A percentile compares a stretch with the other conserved stretches of the same genome.
These are phyloP conservation scores for Yarrowia divulgata DNA, from an alignment of 805 yeast species.

Conservation along the genomic window DNA sequence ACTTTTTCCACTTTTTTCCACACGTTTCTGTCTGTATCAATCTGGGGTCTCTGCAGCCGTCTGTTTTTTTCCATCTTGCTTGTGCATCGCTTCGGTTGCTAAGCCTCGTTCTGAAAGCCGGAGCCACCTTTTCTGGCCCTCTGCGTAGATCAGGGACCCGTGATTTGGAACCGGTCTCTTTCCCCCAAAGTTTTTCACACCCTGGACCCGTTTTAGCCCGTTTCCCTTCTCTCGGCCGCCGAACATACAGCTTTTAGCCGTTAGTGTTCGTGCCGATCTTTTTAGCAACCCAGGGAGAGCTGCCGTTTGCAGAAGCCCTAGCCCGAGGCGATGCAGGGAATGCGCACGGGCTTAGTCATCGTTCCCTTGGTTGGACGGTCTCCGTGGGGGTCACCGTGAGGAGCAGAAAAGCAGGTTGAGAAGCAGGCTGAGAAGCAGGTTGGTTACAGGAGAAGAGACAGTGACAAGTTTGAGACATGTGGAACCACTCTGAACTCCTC, in stretches of 20 bases:
- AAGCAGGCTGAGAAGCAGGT: too few relatives aligned
- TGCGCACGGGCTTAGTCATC: constrained; percentile 1
- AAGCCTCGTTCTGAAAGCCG: not conserved
- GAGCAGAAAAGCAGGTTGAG: too few relatives aligned
- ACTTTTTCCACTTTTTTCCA: not conserved
- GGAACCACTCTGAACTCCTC: too few relatives aligned
- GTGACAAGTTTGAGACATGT: too few relatives aligned
- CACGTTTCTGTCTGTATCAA: not conserved
- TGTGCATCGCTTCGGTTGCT: not conserved
- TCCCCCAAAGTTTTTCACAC: not conserved
- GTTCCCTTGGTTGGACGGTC: not conserved
- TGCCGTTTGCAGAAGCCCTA: constrained; percentile 9
- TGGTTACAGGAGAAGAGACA: too few relatives aligned
- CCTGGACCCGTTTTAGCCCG: constrained; percentile 1
- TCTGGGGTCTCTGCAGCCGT: not conserved
- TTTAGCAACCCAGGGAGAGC: constrained; percentile 23
- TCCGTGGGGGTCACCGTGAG: constrained; percentile 2
- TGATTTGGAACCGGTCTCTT: not conserved
- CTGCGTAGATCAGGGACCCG: constrained; percentile 33
- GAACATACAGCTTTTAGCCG: not conserved
- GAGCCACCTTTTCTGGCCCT: not conserved
- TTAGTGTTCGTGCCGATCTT: constrained; percentile 4
- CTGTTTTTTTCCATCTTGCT: not conserved
- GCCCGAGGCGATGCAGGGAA: constrained; percentile 20
- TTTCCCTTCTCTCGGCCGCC: not conserved